Evolutionary conservation across 73 alveolate species (phyloP).

Genomic region (Paramecium primaurelia): DNA sequence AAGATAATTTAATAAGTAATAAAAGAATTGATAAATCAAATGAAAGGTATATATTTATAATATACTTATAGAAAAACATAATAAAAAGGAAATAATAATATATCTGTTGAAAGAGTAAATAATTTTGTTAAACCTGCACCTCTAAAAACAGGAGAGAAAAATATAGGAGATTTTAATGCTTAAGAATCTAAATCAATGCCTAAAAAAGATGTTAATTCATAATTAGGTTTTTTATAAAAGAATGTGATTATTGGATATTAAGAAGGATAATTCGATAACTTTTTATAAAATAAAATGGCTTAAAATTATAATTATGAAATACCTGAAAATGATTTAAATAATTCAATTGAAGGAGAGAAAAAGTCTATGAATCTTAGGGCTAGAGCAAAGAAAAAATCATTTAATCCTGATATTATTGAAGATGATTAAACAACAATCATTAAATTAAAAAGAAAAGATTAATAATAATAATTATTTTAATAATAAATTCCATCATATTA

Average conservation of each 20-base stretch:
- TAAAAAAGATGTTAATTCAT: constrained; percentile 2
- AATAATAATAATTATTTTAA: background rate
- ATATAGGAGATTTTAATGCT: background rate
- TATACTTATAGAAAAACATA: background rate
- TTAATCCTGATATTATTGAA: background rate
- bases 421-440: background rate
- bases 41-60: background rate
- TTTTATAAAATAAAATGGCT: background rate
- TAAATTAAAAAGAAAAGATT: background rate
- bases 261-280: constrained; percentile 2
- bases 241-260: constrained; percentile 12
- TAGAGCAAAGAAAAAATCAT: background rate
- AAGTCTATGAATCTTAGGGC: background rate
- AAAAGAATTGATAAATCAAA: background rate
- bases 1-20: background rate
- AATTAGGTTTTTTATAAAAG: background rate
- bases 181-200: constrained; percentile 45
- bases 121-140: constrained; percentile 31
- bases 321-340: constrained; percentile 19
- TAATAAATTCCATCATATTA: background rate
- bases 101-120: constrained; percentile 38
- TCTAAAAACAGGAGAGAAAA: background rate
- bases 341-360: background rate
- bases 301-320: constrained; percentile 8
- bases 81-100: background rate